A percentile compares a stretch with the other conserved stretches of the same genome.
These are phyloP conservation scores for Stenogyne calaminthoides DNA, from an alignment of 305 asterid genomes.

Conservation along the genomic window DNA sequence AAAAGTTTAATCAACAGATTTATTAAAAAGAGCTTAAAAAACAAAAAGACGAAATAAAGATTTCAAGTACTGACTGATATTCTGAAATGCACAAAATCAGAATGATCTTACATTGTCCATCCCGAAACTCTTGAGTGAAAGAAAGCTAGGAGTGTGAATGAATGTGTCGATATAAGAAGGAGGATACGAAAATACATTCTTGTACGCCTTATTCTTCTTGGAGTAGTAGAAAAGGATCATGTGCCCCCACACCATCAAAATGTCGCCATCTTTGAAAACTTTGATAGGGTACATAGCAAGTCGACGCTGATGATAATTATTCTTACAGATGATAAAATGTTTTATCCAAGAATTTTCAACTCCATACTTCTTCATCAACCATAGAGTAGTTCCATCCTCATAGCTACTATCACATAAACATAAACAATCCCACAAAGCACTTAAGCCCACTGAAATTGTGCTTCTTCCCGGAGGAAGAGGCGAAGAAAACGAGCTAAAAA, in stretches of 20 bases:
- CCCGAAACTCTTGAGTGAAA: conserved; percentile 23
- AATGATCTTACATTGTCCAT: conserved; percentile 16
- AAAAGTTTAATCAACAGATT: background rate
- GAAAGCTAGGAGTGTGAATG: conserved; percentile 23
- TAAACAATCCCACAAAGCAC: conserved; percentile 25
- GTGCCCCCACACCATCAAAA: conserved; percentile 39
- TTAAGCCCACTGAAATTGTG: conserved; percentile 8
- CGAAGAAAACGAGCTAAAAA: conserved; percentile 22
- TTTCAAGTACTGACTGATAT: background rate
- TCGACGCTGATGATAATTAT: background rate
- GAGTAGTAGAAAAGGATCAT: conserved; percentile 12
- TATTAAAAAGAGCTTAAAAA: background rate
- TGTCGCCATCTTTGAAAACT: conserved; percentile 43
- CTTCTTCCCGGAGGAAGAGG: background rate
- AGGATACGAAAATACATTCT: background rate
- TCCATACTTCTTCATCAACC: conserved; percentile 50
- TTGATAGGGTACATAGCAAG: conserved; percentile 7
- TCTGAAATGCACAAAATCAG: conserved; percentile 10
- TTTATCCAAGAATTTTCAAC: conserved; percentile 41
- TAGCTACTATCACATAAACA: conserved; percentile 39
- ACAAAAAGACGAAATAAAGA: background rate
- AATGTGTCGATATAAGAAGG: background rate
- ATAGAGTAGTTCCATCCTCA: conserved; percentile 32
- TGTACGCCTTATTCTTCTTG: conserved; percentile 10
- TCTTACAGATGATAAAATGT: conserved; percentile 29